A percentile compares a stretch with the other conserved stretches of the same genome.
phyloP scores from a whole-genome alignment of 331 rosid genomes.

The Rosa hybrid region DNA sequence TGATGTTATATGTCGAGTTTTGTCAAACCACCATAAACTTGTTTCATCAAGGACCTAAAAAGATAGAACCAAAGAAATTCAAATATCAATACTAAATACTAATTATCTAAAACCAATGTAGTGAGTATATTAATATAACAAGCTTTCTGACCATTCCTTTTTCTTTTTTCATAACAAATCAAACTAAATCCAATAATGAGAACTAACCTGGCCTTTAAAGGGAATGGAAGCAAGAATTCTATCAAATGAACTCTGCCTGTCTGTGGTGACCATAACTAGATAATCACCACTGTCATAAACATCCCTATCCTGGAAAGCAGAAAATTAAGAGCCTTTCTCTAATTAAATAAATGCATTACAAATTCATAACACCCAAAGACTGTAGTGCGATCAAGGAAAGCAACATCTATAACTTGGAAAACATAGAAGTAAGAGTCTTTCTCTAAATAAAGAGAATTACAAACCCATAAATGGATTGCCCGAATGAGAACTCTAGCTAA shows the following conservation, averaged over 20 bases:
- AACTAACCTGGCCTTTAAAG: slow-evolving; percentile 90
- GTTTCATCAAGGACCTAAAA: slow-evolving; percentile 87
- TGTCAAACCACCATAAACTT: slow-evolving; percentile 97
- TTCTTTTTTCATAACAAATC: neutral
- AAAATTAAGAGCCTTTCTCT: neutral
- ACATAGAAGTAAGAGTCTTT: neutral
- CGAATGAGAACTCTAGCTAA: neutral
- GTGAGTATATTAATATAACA: neutral
- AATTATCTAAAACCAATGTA: slow-evolving; percentile 7
- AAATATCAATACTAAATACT: neutral
- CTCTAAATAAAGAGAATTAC: neutral
- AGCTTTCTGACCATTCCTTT: neutral
- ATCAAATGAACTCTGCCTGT: slow-evolving; percentile 95
- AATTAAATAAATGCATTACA: neutral
- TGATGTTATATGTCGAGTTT: slow-evolving; percentile 70
- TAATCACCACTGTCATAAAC: slow-evolving; percentile 80
- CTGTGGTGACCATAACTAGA: slow-evolving; percentile 86
- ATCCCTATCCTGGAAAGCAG: slow-evolving; percentile 66
- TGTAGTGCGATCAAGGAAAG: neutral
- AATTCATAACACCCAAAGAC: neutral
- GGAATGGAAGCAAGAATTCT: slow-evolving; percentile 98
- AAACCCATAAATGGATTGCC: neutral
- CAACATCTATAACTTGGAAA: slow-evolving; percentile 64
- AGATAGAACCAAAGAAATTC: slow-evolving; percentile 19
- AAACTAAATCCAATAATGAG: neutral